Evolutionary conservation across 2,329 filamentous ascomycete species (phyloP).

Genomic region (Zarea fungicola): DNA sequence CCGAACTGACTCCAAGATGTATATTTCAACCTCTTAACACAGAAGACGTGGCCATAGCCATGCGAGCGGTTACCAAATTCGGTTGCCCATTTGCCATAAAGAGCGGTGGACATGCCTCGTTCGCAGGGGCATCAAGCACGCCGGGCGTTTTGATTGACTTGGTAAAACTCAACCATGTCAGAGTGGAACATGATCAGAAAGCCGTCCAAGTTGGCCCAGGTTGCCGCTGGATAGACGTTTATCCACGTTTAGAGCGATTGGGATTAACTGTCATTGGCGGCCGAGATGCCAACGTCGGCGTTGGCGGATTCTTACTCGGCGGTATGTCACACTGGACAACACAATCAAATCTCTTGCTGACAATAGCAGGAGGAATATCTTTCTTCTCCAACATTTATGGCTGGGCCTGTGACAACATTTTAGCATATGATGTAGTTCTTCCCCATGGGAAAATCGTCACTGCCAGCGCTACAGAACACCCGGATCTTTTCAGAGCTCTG

Average conservation of each 20-base stretch:
- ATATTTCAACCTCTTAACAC: too few relatives aligned
- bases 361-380: too few relatives aligned
- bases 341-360: too few relatives aligned
- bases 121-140: too few relatives aligned
- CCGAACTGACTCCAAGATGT: too few relatives aligned
- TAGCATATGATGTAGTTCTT: constrained; percentile 42
- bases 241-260: constrained; percentile 31
- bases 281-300: constrained; percentile 15
- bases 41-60: too few relatives aligned
- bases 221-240: constrained; percentile 39
- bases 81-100: too few relatives aligned
- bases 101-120: too few relatives aligned
- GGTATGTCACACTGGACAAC: too few relatives aligned
- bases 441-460: constrained; percentile 39
- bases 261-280: constrained; percentile 17
- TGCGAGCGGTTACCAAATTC: too few relatives aligned
- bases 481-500: constrained; percentile 41
- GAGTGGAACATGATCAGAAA: constrained; percentile 26
- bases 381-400: constrained; percentile 37
- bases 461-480: constrained; percentile 29
- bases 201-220: constrained; percentile 39
- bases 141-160: constrained; percentile 42
- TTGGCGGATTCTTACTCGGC: constrained; percentile 15
- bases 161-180: constrained; percentile 32
- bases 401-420: constrained; percentile 33